Evolutionary conservation across 2,329 filamentous ascomycete genomes (phyloP).

Genomic region (Stagonosporopsis vannaccii): DNA sequence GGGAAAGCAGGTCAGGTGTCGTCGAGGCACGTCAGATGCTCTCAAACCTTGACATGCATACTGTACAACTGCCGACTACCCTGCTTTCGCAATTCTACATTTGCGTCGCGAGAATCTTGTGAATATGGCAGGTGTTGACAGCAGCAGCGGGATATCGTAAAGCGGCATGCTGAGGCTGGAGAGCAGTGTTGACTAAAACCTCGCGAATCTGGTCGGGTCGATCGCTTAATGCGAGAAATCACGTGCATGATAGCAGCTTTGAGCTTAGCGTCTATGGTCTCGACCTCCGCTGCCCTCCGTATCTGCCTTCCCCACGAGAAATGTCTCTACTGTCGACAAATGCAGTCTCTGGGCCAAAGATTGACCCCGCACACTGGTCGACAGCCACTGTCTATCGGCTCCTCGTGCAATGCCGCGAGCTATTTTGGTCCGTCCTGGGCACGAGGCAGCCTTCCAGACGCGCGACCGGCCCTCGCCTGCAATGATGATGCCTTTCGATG

Average conservation of each 20-base stretch:
- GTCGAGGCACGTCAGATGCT: constrained; percentile 2
- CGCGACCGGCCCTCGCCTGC: constrained; percentile 17
- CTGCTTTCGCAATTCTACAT: neutral
- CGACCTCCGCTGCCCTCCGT: constrained; percentile 6
- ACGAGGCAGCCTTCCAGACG: constrained; percentile 11
- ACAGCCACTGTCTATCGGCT: neutral
- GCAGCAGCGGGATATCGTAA: neutral
- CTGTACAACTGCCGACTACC: neutral
- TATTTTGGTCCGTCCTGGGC: constrained; percentile 4
- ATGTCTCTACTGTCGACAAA: neutral
- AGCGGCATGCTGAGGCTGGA: constrained; percentile 15
- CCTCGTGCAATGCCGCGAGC: neutral
- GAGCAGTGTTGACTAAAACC: neutral
- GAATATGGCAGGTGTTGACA: neutral
- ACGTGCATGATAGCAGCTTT: neutral
- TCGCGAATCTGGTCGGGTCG: constrained; percentile 1
- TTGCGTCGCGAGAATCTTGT: neutral
- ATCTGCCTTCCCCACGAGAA: constrained; percentile 4
- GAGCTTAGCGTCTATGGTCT: constrained; percentile 3
- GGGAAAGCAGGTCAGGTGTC: neutral
- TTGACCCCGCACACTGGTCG: constrained; percentile 2
- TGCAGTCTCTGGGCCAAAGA: constrained; percentile 1
- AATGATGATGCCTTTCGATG: neutral
- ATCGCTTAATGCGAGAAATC: constrained; percentile 1
- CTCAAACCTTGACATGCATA: neutral